Percentiles rank a stretch among this genome's conserved stretches.
These are phyloP conservation scores for Fusarium sp. DNA, from an alignment of 2,329 filamentous ascomycete genomes.

Conservation along the genomic window DNA sequence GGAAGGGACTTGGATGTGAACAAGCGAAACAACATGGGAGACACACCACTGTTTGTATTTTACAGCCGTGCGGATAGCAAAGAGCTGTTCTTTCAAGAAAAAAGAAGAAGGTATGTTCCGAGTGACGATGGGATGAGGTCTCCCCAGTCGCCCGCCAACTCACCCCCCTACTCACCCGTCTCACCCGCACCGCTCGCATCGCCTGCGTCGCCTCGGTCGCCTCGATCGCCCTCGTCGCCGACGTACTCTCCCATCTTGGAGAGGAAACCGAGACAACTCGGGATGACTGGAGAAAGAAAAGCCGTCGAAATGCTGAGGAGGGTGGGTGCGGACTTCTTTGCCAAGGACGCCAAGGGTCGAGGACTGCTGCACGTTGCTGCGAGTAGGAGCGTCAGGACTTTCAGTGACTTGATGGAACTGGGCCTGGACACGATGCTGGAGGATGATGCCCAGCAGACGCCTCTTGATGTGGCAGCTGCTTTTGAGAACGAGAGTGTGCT, in stretches of 20 bases:
- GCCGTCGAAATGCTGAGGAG: constrained; percentile 22
- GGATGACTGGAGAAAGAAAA: background rate
- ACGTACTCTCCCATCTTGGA: background rate
- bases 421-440: constrained; percentile 47
- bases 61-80: background rate
- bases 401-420: constrained; percentile 40
- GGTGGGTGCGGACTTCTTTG: constrained; percentile 44
- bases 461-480: constrained; percentile 50
- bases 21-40: constrained; percentile 37
- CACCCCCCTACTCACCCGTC: background rate
- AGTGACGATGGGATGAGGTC: background rate
- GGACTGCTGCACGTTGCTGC: constrained; percentile 48
- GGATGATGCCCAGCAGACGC: constrained; percentile 44
- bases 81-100: background rate
- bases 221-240: background rate
- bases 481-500: constrained; percentile 43
- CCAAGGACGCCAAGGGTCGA: constrained; percentile 39
- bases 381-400: constrained; percentile 24
- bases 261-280: background rate
- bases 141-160: background rate
- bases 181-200: background rate
- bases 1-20: constrained; percentile 38
- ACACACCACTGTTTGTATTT: constrained; percentile 41
- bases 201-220: background rate
- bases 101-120: background rate